Base-by-base conservation (phyloP, 2,329 filamentous ascomycete genomes). In the Talaromyces sp. region DNA sequence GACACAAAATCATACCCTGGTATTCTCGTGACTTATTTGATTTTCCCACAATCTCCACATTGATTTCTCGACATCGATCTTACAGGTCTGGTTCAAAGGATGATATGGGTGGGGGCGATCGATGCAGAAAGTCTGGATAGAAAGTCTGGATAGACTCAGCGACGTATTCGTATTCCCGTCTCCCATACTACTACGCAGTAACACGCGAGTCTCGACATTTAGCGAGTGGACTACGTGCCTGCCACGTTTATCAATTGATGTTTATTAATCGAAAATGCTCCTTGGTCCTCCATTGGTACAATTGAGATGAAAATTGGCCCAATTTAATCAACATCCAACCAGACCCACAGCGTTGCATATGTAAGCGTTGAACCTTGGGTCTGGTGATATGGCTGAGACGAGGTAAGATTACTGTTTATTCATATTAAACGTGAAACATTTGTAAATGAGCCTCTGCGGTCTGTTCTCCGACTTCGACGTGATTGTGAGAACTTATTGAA, bases 371-470 rank as follows among this genome's bases (percentile, higher is more conserved):
- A 43, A 59, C 56, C 56, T 45, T 59, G 56, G 56, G 56, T 31
- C 56, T 43, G 27, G 22, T 19, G 37, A 31, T 59, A 33, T 59
- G 56, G 56, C 56, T 59, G 56, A 59, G 25, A 59, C 39, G 56
- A 59, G 22, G 13, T 56, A 56, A 13, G 19, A 39, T 7, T 39
- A 35, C 22, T 39, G 5, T 31, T 41, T n/a, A 19, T n/a, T 7
- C 8, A 45, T 59, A 59, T 43, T 45, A 41, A 59, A 39, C 11
- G 27, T n/a, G 35, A 58, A n/a, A 58, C 11, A 22, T 22, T 35
- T 2, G 13, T 15, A 31, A 31, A 33, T n/a, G 25, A 50, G 25
- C 31, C 33, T 17, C 11, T 33, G 27, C 27, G 25, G 49, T 52
- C 27, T 19, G 9, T 52, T 52, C 25, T 52, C 27, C 47, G 47